A percentile compares a stretch with the other conserved stretches of the same genome.
phyloP scores from a whole-genome alignment of 371 early-diverging fungal genomes.

The Mortierella sp. region DNA sequence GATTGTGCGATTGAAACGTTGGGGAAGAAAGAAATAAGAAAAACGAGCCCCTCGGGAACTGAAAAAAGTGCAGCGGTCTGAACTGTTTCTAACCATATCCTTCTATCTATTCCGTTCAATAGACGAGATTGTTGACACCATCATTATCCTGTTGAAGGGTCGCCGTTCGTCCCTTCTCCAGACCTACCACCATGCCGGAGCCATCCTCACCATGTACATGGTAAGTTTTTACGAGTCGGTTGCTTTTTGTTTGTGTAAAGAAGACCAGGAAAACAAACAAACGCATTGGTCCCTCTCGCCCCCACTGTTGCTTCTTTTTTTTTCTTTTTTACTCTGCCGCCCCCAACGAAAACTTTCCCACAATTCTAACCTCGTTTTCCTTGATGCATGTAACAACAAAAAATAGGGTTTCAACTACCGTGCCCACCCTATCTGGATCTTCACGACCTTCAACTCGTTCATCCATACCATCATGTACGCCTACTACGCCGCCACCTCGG shows the following conservation, averaged over 20 bases:
- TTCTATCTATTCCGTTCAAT: background rate
- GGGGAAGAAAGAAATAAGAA: background rate
- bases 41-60: background rate
- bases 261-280: background rate
- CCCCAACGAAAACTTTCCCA: constrained; percentile 14
- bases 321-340: background rate
- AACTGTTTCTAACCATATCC: background rate
- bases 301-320: too few species aligned
- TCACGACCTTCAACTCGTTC: constrained; percentile 91
- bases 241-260: background rate
- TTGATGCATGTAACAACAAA: background rate
- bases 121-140: constrained; percentile 88
- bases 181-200: constrained; percentile 92
- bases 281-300: background rate
- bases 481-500: constrained; percentile 85
- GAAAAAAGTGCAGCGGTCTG: background rate
- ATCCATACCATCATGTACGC: constrained; percentile 94
- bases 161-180: constrained; percentile 85
- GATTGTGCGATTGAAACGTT: background rate
- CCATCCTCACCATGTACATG: constrained; percentile 84
- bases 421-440: constrained; percentile 87
- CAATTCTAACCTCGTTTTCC: background rate
- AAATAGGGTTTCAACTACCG: constrained; percentile 72
- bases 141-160: constrained; percentile 87
- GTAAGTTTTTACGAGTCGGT: background rate